A percentile compares a stretch with the other conserved stretches of the same genome.
These are phyloP conservation scores for Allantophomopsis lycopodina DNA, from an alignment of 2,329 filamentous ascomycete species.

Conservation along the genomic window DNA sequence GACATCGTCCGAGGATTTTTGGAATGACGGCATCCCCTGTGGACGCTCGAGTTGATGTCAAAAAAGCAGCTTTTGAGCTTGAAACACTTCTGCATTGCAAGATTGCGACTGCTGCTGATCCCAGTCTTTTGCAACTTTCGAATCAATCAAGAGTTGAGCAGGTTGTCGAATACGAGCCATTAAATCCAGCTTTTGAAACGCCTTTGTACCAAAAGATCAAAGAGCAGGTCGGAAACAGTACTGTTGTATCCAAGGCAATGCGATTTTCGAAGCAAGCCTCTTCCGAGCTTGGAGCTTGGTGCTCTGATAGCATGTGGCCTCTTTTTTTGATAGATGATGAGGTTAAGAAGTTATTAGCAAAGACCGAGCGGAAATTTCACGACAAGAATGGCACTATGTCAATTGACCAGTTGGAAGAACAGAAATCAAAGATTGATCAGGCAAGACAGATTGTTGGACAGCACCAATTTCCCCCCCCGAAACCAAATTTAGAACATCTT, in stretches of 20 bases:
- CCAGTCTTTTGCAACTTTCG: conserved; percentile 40
- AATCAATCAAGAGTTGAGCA: conserved; percentile 47
- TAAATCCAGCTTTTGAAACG: conserved; percentile 44
- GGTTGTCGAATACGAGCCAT: conserved; percentile 34
- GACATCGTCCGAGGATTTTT: conserved; percentile 60
- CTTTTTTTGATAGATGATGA: conserved; percentile 52
- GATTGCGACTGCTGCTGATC: conserved; percentile 64
- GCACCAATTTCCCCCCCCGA: conserved; percentile 28
- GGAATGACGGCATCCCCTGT: conserved; percentile 97
- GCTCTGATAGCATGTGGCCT: conserved; percentile 69
- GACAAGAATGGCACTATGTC: conserved; percentile 11
- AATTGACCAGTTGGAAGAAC: conserved; percentile 31
- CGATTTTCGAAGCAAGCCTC: conserved; percentile 42
- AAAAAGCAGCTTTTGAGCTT: conserved; percentile 55
- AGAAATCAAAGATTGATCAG: conserved; percentile 41
- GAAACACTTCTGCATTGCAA: conserved; percentile 67
- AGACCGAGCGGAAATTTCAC: conserved; percentile 29
- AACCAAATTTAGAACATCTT: conserved; percentile 23
- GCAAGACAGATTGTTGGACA: conserved; percentile 40
- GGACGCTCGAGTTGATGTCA: conserved; percentile 65
- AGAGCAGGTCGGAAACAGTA: conserved; percentile 29
- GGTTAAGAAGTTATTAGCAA: conserved; percentile 43
- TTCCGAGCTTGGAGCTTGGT: conserved; percentile 67
- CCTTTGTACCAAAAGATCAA: conserved; percentile 45
- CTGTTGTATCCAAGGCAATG: conserved; percentile 23